These are phyloP conservation scores for Tulasnella sp. DNA, from an alignment of 768 basidiomycete genomes.

Conservation along the genomic window DNA sequence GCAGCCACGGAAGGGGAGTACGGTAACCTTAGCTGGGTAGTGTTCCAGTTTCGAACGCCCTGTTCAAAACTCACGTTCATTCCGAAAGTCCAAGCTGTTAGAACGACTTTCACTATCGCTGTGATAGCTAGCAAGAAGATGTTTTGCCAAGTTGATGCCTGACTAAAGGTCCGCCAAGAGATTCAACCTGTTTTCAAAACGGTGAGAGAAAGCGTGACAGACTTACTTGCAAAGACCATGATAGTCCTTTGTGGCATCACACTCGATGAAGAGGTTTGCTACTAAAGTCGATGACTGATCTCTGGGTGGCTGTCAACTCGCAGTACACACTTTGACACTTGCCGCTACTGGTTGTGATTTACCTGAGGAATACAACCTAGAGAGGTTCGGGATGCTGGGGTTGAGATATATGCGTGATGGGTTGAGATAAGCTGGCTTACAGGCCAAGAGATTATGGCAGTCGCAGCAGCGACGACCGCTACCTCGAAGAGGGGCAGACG, in stretches of 20 bases:
- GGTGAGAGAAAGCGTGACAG: no score
- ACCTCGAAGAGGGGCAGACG: slow-evolving; percentile 61
- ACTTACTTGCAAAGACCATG: slow-evolving; percentile 77
- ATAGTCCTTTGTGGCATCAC: slow-evolving; percentile 55
- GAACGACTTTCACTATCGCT: slow-evolving; percentile 44
- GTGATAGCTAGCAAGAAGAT: slow-evolving; percentile 55
- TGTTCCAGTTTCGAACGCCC: no score
- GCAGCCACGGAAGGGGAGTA: background rate
- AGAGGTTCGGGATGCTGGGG: background rate
- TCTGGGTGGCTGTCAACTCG: slow-evolving; percentile 29
- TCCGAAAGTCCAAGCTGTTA: slow-evolving; percentile 70
- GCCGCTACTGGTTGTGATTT: slow-evolving; percentile 13
- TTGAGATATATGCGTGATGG: background rate
- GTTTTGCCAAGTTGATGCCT: slow-evolving; percentile 54
- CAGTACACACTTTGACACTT: no score
- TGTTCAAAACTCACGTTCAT: slow-evolving; percentile 45
- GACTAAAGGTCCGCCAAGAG: no score
- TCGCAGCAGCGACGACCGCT: slow-evolving; percentile 46
- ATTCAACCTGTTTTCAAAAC: no score
- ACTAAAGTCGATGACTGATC: slow-evolving; percentile 74
- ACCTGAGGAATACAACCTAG: slow-evolving; percentile 59
- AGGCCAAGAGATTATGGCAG: slow-evolving; percentile 59
- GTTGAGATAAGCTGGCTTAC: slow-evolving; percentile 25
- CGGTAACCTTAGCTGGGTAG: no score
- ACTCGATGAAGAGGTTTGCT: slow-evolving; percentile 74